Evolutionary conservation across 495 filamentous ascomycete species (phyloP), one percentile per base, ranked within the genome.

Genomic region (Friedmanniomyces simplex): DNA sequence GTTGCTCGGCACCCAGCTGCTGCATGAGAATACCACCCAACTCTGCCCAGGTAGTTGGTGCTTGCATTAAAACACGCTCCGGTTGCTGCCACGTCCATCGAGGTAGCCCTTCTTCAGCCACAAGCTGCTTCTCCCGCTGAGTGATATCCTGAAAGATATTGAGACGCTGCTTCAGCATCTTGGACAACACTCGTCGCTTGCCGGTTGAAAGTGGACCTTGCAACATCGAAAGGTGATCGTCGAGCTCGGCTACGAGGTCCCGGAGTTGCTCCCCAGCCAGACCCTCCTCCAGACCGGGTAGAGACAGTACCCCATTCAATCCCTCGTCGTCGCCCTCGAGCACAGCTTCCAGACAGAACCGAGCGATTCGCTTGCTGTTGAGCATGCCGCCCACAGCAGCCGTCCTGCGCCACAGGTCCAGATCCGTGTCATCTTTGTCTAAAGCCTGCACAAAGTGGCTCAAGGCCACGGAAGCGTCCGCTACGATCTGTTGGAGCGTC

Each of bases 271-370:
- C 83, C 32, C 81, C 82, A 0, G 91, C 89, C 58, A 94, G 85
- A 2, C 79, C 82, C 65, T 96, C 91, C 55, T 96, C 91, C 25
- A 96, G 71, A 1, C 88, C 88, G 2, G 89, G 78, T 6, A 88
- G 83, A 46, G 90, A 84, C 12, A 87, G 77, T 43, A 85, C 82
- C 8, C 80, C 76, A 45, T 87, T 81, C 3, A 84, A 77, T 34
- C 79, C 76, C 21, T 82, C 82, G 28, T 95, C 88, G 63, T 94
- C 89, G 55, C 87, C 79, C 61, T 95, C 90, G 36, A 96, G 76
- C 8, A 93, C 88, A 54, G 91, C 87, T 68, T 99, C 93, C 18
- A 97, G 73, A 61, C 94, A 93, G 66, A 88, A 97, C 34, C 94
- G 81, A 36, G 79, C 82, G 28, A 95, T 77, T 7, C 91, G 79